Conservation (phyloP, 345 rosid genomes). For the Cardiospermum halicacabum region DNA sequence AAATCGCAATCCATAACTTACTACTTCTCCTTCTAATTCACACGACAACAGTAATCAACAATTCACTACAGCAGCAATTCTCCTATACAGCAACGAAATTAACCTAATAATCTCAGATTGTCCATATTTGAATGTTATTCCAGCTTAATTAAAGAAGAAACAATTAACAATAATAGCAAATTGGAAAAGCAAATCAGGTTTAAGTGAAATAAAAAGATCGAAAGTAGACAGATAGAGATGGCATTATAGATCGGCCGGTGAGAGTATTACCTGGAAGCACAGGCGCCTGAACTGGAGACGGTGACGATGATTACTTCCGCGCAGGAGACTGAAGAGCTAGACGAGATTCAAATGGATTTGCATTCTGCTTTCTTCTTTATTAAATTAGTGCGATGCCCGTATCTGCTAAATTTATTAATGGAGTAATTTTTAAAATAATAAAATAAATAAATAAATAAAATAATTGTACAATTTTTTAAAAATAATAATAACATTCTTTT, state of each 20-base stretch:
- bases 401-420: too few relatives aligned
- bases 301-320: slow-evolving; percentile 5
- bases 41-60: neutral
- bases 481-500: too few relatives aligned
- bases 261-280: neutral
- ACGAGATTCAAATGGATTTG: neutral
- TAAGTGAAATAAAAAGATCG: neutral
- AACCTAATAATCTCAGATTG: neutral
- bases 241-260: neutral
- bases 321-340: neutral
- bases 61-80: neutral
- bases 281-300: slow-evolving; percentile 7
- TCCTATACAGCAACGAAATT: neutral
- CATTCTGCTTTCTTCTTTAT: neutral
- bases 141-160: neutral
- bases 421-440: too few relatives aligned
- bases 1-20: neutral
- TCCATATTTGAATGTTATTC: neutral
- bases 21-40: neutral
- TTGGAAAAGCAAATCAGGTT: neutral
- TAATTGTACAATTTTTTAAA: too few relatives aligned
- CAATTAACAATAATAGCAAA: neutral
- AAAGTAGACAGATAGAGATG: neutral
- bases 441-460: too few relatives aligned
- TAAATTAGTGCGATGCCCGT: too few relatives aligned